These are phyloP conservation scores for Porphyra umbilicalis DNA, from an alignment of 31 red algal species.

Conservation along the genomic window DNA sequence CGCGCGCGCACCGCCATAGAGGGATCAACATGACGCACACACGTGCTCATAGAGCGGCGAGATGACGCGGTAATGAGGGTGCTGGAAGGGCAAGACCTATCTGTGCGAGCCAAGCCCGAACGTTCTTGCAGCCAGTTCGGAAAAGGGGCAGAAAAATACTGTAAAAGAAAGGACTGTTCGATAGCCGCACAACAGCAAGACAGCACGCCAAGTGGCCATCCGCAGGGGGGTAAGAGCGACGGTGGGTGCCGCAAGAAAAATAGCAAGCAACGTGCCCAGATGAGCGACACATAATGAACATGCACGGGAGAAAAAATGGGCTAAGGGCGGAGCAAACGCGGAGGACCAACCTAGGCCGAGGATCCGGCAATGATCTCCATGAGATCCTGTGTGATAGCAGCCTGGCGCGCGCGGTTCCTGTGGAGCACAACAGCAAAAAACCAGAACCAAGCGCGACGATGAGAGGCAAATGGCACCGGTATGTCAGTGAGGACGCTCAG, in stretches of 20 bases:
- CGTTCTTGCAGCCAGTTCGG: too few relatives aligned
- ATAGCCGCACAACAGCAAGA: not conserved
- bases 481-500: too few relatives aligned
- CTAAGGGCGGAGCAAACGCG: not conserved
- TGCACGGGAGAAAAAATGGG: not conserved
- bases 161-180: slow-evolving; percentile 2
- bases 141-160: not conserved
- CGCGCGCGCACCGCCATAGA: not conserved
- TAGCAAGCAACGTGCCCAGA: not conserved
- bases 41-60: too few relatives aligned
- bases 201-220: not conserved
- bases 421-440: not conserved
- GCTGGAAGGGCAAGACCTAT: too few relatives aligned
- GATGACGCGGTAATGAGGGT: too few relatives aligned
- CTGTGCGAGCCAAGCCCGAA: too few relatives aligned
- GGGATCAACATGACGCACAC: too few relatives aligned
- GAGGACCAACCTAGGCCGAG: slow-evolving; percentile 2
- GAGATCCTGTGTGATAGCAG: slow-evolving; percentile 91
- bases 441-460: not conserved
- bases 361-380: slow-evolving; percentile 79
- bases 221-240: not conserved
- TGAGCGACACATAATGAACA: not conserved
- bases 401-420: slow-evolving; percentile 82
- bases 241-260: not conserved
- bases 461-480: too few relatives aligned